A percentile compares a stretch with the other conserved stretches of the same genome.
phyloP scores from a whole-genome alignment of 306 rosid species.

The peach (Prunus persica) region DNA sequence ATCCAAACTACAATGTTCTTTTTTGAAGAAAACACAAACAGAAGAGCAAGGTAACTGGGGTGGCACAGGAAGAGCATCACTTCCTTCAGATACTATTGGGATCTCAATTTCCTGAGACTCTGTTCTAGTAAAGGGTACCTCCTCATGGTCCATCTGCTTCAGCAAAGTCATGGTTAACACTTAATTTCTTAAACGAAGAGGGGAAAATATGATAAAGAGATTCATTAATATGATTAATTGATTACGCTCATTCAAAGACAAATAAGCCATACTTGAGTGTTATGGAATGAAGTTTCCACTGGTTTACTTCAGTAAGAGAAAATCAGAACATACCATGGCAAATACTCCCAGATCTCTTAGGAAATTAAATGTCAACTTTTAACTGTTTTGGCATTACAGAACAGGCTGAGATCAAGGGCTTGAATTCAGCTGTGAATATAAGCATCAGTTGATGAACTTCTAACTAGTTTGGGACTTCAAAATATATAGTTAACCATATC shows the following conservation, averaged over 20 bases:
- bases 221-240: not conserved
- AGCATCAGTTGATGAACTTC: not conserved
- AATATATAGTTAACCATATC: not conserved
- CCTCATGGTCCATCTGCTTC: conserved; percentile 50
- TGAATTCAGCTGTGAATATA: not conserved
- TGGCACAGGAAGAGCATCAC: conserved; percentile 27
- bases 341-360: too few relatives aligned
- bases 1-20: conserved; percentile 39
- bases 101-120: conserved; percentile 46
- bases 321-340: too few relatives aligned
- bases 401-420: not conserved
- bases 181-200: conserved; percentile 3
- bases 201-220: not conserved
- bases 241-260: not conserved
- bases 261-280: not conserved
- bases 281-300: not conserved
- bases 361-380: not conserved
- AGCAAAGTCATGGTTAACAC: conserved; percentile 6
- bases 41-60: conserved; percentile 30
- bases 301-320: too few relatives aligned
- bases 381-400: not conserved
- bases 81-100: conserved; percentile 27
- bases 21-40: conserved; percentile 55
- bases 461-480: not conserved
- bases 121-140: conserved; percentile 35